phyloP scores from a whole-genome alignment of 2,329 filamentous ascomycete genomes.

The Lojkania enalia region DNA sequence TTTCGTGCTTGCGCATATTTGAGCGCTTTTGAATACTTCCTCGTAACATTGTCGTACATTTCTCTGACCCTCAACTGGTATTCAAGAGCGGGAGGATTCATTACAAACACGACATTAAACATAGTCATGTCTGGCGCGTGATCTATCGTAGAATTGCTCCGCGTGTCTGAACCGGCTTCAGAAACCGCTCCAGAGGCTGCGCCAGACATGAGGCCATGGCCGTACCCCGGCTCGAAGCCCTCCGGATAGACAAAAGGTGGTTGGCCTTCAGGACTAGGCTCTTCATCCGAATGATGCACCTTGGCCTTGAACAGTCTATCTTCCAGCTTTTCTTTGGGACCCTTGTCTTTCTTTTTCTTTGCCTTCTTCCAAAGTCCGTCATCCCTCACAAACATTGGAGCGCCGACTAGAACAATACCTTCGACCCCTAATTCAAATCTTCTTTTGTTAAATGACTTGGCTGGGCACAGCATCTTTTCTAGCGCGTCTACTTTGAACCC shows the following conservation, averaged over 20 bases:
- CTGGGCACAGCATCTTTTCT: conserved; percentile 46
- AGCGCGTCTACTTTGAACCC: conserved; percentile 46
- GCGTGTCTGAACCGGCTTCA: conserved; percentile 45
- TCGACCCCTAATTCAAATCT: conserved; percentile 47
- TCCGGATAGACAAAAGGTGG: conserved; percentile 37
- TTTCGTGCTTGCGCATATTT: conserved; percentile 90
- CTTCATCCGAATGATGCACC: conserved; percentile 21
- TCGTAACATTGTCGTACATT: conserved; percentile 86
- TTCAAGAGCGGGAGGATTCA: conserved; percentile 78
- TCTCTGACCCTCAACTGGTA: conserved; percentile 72
- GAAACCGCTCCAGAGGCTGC: conserved; percentile 36
- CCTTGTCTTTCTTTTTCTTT: conserved; percentile 36
- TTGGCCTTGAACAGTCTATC: conserved; percentile 12
- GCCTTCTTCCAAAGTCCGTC: conserved; percentile 47
- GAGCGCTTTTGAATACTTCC: conserved; percentile 88
- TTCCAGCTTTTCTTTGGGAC: conserved; percentile 20
- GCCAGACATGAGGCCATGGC: conserved; percentile 40
- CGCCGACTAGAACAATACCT: conserved; percentile 45
- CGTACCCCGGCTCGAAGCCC: conserved; percentile 46
- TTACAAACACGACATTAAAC: conserved; percentile 95
- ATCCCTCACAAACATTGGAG: conserved; percentile 48
- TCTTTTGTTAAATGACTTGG: conserved; percentile 44
- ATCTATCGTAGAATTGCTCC: conserved; percentile 43
- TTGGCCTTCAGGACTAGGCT: conserved; percentile 17
- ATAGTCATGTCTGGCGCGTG: conserved; percentile 78